phyloP scores from a whole-genome alignment of 1,139 yeast species.

The Debaryomyces subglobosus region DNA sequence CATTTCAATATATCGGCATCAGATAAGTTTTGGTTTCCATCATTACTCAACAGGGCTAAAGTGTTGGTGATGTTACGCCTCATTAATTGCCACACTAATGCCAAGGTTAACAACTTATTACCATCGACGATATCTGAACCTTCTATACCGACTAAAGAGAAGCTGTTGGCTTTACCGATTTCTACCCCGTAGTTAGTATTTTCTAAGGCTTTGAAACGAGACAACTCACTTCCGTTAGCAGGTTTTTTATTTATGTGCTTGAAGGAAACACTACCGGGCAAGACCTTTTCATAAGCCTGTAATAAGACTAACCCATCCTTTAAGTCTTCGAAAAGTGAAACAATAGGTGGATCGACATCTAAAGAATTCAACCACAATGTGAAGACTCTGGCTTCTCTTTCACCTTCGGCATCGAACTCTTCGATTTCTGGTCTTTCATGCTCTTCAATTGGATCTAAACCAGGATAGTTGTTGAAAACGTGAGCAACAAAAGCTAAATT shows the following conservation, averaged over 20 bases:
- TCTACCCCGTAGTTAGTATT: constrained; percentile 96
- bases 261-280: constrained; percentile 87
- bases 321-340: constrained; percentile 88
- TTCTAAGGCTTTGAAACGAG: constrained; percentile 93
- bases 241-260: constrained; percentile 86
- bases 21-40: constrained; percentile 61
- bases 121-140: constrained; percentile 98
- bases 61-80: constrained; percentile 91
- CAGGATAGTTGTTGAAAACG: constrained; percentile 94
- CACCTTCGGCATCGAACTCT: constrained; percentile 99
- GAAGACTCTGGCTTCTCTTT: constrained; percentile 97
- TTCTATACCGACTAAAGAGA: constrained; percentile 95
- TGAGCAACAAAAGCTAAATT: constrained; percentile 97
- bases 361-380: constrained; percentile 96
- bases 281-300: constrained; percentile 94
- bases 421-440: constrained; percentile 85
- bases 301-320: constrained; percentile 88
- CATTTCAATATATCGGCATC: constrained; percentile 89
- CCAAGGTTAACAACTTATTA: constrained; percentile 83
- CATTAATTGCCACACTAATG: constrained; percentile 99
- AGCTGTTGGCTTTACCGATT: constrained; percentile 87
- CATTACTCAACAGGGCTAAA: constrained; percentile 69
- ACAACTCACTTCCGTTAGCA: constrained; percentile 66
- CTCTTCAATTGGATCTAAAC: constrained; percentile 94
- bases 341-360: constrained; percentile 94